Base-by-base conservation (phyloP, 2,329 filamentous ascomycete genomes). In the Neocatenulostroma microsporum region DNA sequence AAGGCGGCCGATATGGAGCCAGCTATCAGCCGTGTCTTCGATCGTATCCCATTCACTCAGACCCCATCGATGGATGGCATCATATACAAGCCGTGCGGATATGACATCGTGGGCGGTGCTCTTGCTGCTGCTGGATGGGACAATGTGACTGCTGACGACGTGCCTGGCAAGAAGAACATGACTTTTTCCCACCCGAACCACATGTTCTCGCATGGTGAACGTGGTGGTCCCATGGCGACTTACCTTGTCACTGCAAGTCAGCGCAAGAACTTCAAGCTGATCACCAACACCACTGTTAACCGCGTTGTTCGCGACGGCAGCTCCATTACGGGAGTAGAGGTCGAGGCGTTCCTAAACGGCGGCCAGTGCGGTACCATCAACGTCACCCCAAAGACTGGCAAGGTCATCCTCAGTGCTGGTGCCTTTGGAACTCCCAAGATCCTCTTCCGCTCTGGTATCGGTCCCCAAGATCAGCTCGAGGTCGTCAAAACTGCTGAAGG, bases 341-440 rank as follows among this genome's bases (percentile, higher is more conserved):
- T 82, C n/a, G 71, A 78, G 50, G 67, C 71, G 31, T 64, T 63
- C 35, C 58, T 62, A 18, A 56, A 64, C 18, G 72, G 68, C 15
- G 78, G 78, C 6, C 70, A 72, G 46, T 66, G 64, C 18, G 76
- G 79, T 4, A 70, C 70, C 8, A 67, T 84, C 45, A 76, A 74
- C 6, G 60, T 84, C 38, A 76, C 77, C 15, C 50, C 67, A 4
- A 58, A 61, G 24, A 73, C 70, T 11, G 81, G 81, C 9, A 73
- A 78, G 34, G 79, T 85, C 28, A 72, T 85, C 47, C 62, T 84
- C 21, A 73, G 81, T 13, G 74, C 78, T 1, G 82, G 82, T 31
- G 65, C 80, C 1, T 82, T 85, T 44, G 78, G 78, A n/a, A 78
- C 78, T 2, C 68, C 79, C 11, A 82, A 82, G 59, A 64, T 86